Conservation (phyloP, 352 stramenopile species). For the Phytophthora meadii region DNA sequence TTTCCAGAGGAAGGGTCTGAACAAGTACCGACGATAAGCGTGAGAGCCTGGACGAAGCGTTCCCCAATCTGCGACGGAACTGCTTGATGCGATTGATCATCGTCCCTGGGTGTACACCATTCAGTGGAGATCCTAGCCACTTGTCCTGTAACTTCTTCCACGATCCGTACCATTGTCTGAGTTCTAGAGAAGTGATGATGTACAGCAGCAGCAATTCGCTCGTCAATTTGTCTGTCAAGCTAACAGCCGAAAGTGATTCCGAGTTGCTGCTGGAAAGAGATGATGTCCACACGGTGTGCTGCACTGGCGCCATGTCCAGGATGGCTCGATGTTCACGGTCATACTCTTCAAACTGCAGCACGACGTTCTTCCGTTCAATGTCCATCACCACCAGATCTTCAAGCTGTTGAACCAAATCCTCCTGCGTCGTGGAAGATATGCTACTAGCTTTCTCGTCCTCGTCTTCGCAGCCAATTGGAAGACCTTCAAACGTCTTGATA, state of each 20-base stretch:
- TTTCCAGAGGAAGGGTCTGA: conserved; percentile 17
- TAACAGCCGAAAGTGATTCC: conserved; percentile 12
- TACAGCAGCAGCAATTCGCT: conserved; percentile 62
- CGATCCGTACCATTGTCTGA: conserved; percentile 60
- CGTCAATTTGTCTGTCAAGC: conserved; percentile 36
- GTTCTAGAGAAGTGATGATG: conserved; percentile 59
- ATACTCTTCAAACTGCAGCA: conserved; percentile 48
- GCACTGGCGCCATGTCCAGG: conserved; percentile 30
- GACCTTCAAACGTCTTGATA: conserved; percentile 40
- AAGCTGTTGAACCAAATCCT: conserved; percentile 49
- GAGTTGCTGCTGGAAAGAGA: conserved; percentile 8
- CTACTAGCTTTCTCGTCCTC: background rate
- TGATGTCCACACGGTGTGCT: conserved; percentile 16
- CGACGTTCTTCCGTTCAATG: conserved; percentile 50
- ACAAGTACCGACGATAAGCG: conserved; percentile 25
- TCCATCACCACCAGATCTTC: conserved; percentile 64
- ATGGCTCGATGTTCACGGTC: conserved; percentile 54
- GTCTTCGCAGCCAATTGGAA: conserved; percentile 43
- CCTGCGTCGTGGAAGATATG: conserved; percentile 1
- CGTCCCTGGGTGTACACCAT: conserved; percentile 48
- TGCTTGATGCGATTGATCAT: conserved; percentile 68
- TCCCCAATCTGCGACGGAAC: conserved; percentile 56
- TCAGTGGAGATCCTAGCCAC: conserved; percentile 49
- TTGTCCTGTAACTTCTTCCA: conserved; percentile 59
- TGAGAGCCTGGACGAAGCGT: conserved; percentile 43